These are phyloP conservation scores for Tieghemiomyces parasiticus DNA, from an alignment of 192 early-diverging fungal genomes.

Conservation along the genomic window DNA sequence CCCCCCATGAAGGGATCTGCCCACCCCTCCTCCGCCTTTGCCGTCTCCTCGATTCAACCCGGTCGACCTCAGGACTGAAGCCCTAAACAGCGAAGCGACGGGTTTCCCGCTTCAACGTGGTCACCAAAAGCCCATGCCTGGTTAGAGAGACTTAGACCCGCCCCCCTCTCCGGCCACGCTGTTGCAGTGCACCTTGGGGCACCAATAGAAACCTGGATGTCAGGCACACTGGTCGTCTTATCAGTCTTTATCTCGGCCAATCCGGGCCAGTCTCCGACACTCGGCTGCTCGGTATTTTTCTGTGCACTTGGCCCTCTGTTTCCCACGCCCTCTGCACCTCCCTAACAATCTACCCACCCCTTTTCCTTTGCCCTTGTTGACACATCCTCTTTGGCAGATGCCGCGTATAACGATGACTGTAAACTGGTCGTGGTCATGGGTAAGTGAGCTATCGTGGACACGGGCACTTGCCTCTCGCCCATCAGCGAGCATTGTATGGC, in stretches of 20 bases:
- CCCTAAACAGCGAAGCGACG: neutral
- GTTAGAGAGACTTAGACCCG: neutral
- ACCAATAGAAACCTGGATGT: no score
- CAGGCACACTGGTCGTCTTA: neutral
- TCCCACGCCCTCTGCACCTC: neutral
- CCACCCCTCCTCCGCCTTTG: neutral
- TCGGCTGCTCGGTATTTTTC: neutral
- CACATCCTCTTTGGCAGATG: neutral
- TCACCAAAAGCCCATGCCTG: neutral
- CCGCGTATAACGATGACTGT: conserved; percentile 52
- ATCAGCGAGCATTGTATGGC: neutral
- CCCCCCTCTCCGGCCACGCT: neutral
- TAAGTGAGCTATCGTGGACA: conserved; percentile 12
- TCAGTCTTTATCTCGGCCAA: neutral
- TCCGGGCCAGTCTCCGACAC: neutral
- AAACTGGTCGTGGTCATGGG: conserved; percentile 94
- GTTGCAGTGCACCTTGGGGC: no score
- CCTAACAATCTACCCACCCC: neutral
- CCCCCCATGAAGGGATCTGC: neutral
- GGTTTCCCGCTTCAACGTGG: neutral
- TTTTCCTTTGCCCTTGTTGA: neutral
- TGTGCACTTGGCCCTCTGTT: neutral
- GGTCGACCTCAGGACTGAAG: neutral
- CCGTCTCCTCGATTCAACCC: neutral
- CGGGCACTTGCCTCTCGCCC: neutral